phyloP scores from a whole-genome alignment of 2,329 filamentous ascomycete genomes.

The Esteya vermicola region DNA sequence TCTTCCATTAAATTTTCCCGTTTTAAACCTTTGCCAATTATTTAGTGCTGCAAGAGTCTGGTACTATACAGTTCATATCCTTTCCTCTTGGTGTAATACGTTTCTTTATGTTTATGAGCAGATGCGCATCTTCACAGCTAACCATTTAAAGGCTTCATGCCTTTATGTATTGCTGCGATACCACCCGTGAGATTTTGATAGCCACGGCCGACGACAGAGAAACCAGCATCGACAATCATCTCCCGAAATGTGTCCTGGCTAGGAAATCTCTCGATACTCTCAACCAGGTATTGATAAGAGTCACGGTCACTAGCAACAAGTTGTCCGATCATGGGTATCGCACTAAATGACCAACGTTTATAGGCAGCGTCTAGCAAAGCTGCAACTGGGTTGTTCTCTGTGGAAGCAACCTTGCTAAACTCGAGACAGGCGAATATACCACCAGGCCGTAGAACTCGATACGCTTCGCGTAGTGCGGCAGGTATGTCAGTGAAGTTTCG shows the following conservation, averaged over 20 bases:
- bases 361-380: constrained; percentile 73
- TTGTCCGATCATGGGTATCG: constrained; percentile 91
- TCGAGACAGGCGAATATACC: constrained; percentile 95
- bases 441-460: constrained; percentile 80
- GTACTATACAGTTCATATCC: too few relatives aligned
- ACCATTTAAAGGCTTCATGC: constrained; percentile 57
- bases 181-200: constrained; percentile 88
- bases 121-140: too few relatives aligned
- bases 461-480: constrained; percentile 66
- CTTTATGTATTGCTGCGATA: constrained; percentile 92
- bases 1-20: too few relatives aligned
- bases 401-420: constrained; percentile 63
- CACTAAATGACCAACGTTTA: constrained; percentile 89
- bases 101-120: too few relatives aligned
- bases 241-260: constrained; percentile 69
- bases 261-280: constrained; percentile 92
- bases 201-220: constrained; percentile 64
- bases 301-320: constrained; percentile 86
- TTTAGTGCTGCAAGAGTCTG: too few relatives aligned
- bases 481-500: constrained; percentile 93
- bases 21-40: too few relatives aligned
- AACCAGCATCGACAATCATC: constrained; percentile 76
- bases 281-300: constrained; percentile 96
- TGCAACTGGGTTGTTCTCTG: constrained; percentile 33
- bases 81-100: too few relatives aligned